Evolutionary conservation across 108 stramenopile species (phyloP).

Genomic region (Cyclostephanos tholiformis): DNA sequence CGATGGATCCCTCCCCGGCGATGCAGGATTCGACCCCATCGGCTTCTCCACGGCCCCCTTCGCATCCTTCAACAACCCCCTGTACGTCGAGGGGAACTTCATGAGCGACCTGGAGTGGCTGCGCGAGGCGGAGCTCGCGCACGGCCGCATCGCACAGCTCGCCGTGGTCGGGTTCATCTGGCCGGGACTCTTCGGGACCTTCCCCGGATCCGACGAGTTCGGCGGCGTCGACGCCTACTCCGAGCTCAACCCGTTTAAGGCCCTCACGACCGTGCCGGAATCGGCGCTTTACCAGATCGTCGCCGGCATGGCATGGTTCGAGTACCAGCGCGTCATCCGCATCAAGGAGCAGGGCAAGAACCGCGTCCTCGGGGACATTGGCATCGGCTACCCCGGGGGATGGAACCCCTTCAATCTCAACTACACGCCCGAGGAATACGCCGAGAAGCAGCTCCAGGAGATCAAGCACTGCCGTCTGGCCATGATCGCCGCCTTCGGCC

Average conservation of each 20-base stretch:
- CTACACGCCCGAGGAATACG: constrained; percentile 95
- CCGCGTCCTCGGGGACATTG: constrained; percentile 89
- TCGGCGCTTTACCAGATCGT: constrained; percentile 89
- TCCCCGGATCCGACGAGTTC: constrained; percentile 90
- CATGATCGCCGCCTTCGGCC: constrained; percentile 93
- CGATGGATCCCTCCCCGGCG: constrained; percentile 91
- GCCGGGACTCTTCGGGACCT: constrained; percentile 92
- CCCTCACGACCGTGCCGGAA: constrained; percentile 79
- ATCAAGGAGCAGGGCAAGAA: constrained; percentile 78
- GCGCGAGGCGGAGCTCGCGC: constrained; percentile 96
- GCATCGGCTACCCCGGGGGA: constrained; percentile 86
- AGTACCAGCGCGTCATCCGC: constrained; percentile 83
- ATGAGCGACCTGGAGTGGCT: constrained; percentile 85
- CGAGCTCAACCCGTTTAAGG: constrained; percentile 91
- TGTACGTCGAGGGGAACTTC: constrained; percentile 52
- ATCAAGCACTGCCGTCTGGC: constrained; percentile 98
- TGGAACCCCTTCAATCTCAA: constrained; percentile 94
- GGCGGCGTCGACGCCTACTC: constrained; percentile 92
- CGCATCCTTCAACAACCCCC: constrained; percentile 55
- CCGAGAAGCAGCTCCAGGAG: constrained; percentile 94
- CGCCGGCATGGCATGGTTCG: constrained; percentile 80
- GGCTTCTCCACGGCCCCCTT: constrained; percentile 93
- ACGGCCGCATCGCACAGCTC: constrained; percentile 97
- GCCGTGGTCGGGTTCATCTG: constrained; percentile 96
- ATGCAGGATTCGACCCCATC: constrained; percentile 96